phyloP scores from a whole-genome alignment of 345 rosid genomes.

The Hirschfeldia incana region DNA sequence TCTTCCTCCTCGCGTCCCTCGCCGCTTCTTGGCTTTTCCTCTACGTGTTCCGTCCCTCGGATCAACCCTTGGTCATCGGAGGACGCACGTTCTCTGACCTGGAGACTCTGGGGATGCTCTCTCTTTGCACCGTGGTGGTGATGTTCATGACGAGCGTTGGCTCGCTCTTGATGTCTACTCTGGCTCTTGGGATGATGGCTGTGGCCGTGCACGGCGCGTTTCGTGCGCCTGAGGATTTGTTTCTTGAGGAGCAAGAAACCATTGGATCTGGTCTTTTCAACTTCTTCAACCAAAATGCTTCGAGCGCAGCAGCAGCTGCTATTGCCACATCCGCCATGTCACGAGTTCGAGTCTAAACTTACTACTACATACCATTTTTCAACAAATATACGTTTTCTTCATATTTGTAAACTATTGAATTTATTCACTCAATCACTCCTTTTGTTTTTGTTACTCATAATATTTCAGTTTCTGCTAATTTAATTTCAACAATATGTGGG shows the following conservation, averaged over 20 bases:
- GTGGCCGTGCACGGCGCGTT: slow-evolving; percentile 53
- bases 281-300: slow-evolving; percentile 40
- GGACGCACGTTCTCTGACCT: slow-evolving; percentile 52
- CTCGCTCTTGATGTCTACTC: slow-evolving; percentile 46
- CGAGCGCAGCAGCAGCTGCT: slow-evolving; percentile 43
- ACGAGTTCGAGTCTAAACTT: slow-evolving; percentile 37
- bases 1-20: slow-evolving; percentile 44
- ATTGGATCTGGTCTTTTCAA: slow-evolving; percentile 44
- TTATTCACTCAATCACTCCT: background rate
- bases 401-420: background rate
- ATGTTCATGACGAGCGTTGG: slow-evolving; percentile 58
- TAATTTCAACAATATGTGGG: no score
- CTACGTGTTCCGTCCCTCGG: slow-evolving; percentile 48
- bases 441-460: background rate
- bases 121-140: slow-evolving; percentile 44
- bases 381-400: background rate
- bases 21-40: slow-evolving; percentile 54
- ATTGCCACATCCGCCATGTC: slow-evolving; percentile 35
- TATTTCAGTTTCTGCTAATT: no score
- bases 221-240: slow-evolving; percentile 53
- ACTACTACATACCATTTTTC: background rate
- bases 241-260: slow-evolving; percentile 53
- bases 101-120: slow-evolving; percentile 47
- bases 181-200: slow-evolving; percentile 41
- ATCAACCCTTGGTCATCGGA: slow-evolving; percentile 47